phyloP scores from a whole-genome alignment of 164 flowering plant species.

The Chimonanthus praecox region DNA sequence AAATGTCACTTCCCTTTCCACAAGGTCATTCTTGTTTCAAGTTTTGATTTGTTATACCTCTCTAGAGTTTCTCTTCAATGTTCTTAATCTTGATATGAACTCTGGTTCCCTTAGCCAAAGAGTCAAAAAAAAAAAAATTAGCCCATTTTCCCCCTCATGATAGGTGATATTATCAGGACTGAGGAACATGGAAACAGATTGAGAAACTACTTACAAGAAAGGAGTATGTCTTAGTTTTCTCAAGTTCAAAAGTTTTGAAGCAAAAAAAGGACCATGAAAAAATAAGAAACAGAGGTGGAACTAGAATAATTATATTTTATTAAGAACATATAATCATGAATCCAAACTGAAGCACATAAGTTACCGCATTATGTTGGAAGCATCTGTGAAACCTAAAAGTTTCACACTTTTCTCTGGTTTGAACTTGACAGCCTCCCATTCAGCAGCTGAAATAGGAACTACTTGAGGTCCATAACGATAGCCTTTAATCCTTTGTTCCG shows the following conservation, averaged over 20 bases:
- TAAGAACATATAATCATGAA: too few relatives aligned
- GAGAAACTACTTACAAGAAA: not conserved
- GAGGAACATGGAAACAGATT: not conserved
- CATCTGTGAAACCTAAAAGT: constrained; percentile 89
- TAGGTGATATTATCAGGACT: not conserved
- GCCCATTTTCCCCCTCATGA: not conserved
- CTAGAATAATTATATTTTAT: not conserved
- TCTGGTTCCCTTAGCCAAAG: not conserved
- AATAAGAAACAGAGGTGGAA: not conserved
- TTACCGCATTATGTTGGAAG: constrained; percentile 81
- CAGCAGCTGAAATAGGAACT: constrained; percentile 83
- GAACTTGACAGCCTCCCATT: constrained; percentile 80
- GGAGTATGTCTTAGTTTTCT: not conserved
- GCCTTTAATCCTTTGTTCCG: constrained; percentile 96
- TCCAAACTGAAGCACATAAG: not conserved
- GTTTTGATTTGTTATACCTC: not conserved
- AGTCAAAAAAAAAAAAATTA: too few relatives aligned
- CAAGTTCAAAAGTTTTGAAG: not conserved
- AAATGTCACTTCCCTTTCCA: not conserved
- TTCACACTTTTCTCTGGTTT: constrained; percentile 91
- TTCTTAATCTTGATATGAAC: not conserved
- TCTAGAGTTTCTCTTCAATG: not conserved
- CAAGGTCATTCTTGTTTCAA: not conserved
- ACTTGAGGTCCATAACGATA: constrained; percentile 96
- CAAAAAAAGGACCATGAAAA: too few relatives aligned